phyloP scores from a whole-genome alignment of 2,329 filamentous ascomycete genomes.

The Nannizzia gypsea region DNA sequence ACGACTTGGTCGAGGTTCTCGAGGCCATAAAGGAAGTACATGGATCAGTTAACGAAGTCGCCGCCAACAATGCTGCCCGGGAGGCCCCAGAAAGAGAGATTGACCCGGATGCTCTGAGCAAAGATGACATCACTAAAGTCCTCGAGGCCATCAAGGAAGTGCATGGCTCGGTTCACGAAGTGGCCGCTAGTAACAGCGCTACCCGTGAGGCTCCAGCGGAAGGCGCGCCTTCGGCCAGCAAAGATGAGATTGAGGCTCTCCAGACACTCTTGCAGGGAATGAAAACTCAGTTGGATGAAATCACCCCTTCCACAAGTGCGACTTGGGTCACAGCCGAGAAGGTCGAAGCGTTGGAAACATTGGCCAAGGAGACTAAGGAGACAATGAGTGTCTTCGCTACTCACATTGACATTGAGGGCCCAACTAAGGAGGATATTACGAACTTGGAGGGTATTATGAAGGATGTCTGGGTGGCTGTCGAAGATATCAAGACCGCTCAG shows the following conservation, averaged over 20 bases:
- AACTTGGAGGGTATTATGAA: conserved; percentile 64
- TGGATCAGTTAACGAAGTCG: conserved; percentile 43
- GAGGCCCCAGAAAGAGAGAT: conserved; percentile 24
- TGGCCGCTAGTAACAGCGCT: conserved; percentile 33
- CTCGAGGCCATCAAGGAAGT: conserved; percentile 40
- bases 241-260: conserved; percentile 81
- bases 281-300: conserved; percentile 75
- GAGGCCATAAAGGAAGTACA: conserved; percentile 43
- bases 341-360: conserved; percentile 50
- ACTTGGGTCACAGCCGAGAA: conserved; percentile 54
- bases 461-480: conserved; percentile 62
- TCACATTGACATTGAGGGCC: conserved; percentile 55
- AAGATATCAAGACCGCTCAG: conserved; percentile 50
- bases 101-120: conserved; percentile 34
- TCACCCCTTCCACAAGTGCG: conserved; percentile 54
- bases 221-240: conserved; percentile 47
- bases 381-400: conserved; percentile 54
- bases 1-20: conserved; percentile 38
- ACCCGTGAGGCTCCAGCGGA: conserved; percentile 17
- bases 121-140: conserved; percentile 37
- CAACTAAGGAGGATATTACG: conserved; percentile 66
- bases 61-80: not conserved
- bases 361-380: conserved; percentile 66
- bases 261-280: conserved; percentile 84
- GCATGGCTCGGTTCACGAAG: conserved; percentile 46